Base-by-base conservation (phyloP, 2,329 filamentous ascomycete species). In the Fusarium brachygibbosum region DNA sequence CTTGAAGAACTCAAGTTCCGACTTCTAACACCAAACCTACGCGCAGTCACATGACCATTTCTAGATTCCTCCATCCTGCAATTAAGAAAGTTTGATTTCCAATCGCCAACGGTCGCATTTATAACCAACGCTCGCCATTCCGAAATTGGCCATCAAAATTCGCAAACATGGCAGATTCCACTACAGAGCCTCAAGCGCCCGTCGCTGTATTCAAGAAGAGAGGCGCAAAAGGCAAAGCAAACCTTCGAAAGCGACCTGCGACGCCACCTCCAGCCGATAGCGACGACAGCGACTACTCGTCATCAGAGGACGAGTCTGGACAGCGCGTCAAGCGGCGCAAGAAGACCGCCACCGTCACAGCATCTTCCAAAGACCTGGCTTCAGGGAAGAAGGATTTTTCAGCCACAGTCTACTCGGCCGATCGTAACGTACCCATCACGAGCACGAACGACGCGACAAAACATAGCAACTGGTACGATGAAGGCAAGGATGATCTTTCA, bases 361-460 rank as follows among this genome's bases (percentile, higher is more conserved):
- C 90, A 12, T 90, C 91, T 0, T 87, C 87, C 14, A 85, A 83
- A 64, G 83, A 83, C 53, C 76, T 80, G 16, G 75, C 77, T 0
- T 64, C 76, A 14, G 77, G 41, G 25, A 63, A 34, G 17, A 70
- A 68, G 29, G 83, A 87, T 29, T 78, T 84, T 25, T 80, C 82
- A 16, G 81, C 87, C 62, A 86, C 87, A 46, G 80, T 86, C 68
- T 87, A 87, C 79, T 79, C 85, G 53, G 87, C 90, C 59, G 86
- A 93, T 78, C 85, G 90, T 70, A 85, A 82, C 59, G 80, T 88
- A 25, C 84, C 85, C 68, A 88, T 93, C 72, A 84, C 88, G 72
- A 85, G 85, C 68, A 87, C 87, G 74, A 95, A 95, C 78, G 94
- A 98, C 77, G 95, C 96, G 21, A 98, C 95, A 2, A 97, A 97